Evolutionary conservation across 1,284 basidiomycete genomes (phyloP).

Genomic region (Wallemia ichthyophaga): DNA sequence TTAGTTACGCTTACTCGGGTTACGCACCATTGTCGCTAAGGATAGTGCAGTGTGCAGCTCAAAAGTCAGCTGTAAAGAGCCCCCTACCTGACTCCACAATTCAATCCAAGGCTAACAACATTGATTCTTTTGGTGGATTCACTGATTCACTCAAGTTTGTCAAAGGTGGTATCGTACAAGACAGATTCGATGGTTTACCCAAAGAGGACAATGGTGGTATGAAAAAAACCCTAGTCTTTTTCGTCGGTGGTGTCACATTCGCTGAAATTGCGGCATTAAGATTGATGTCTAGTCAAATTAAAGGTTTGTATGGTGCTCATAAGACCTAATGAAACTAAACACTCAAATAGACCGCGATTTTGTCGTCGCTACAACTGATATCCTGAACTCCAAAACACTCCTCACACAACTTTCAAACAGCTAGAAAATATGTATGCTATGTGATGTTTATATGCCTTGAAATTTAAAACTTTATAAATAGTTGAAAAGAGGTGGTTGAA

Average conservation of each 20-base stretch:
- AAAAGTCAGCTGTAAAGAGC: slow-evolving; percentile 51
- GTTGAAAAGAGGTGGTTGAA: too few relatives aligned
- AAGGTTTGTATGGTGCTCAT: slow-evolving; percentile 22
- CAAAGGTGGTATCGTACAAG: slow-evolving; percentile 45
- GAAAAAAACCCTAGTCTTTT: slow-evolving; percentile 67
- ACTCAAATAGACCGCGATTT: slow-evolving; percentile 35
- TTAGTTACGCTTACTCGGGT: slow-evolving; percentile 84
- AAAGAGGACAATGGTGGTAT: slow-evolving; percentile 21
- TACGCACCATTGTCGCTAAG: slow-evolving; percentile 80
- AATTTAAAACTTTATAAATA: too few relatives aligned
- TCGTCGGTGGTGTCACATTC: slow-evolving; percentile 92
- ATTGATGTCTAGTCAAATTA: slow-evolving; percentile 56
- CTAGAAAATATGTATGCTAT: not conserved
- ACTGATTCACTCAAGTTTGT: slow-evolving; percentile 58
- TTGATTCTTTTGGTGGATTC: slow-evolving; percentile 86
- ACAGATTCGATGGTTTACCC: slow-evolving; percentile 16
- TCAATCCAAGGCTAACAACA: slow-evolving; percentile 22
- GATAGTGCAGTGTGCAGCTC: slow-evolving; percentile 66
- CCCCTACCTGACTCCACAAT: slow-evolving; percentile 11
- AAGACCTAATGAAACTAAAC: slow-evolving; percentile 4
- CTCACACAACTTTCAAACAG: slow-evolving; percentile 1
- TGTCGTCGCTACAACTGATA: slow-evolving; percentile 61
- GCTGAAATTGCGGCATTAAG: slow-evolving; percentile 83
- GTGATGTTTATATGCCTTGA: too few relatives aligned
- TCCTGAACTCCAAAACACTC: slow-evolving; percentile 31